phyloP scores from a whole-genome alignment of 306 rosid species.

The Erythrophleum fordii region DNA sequence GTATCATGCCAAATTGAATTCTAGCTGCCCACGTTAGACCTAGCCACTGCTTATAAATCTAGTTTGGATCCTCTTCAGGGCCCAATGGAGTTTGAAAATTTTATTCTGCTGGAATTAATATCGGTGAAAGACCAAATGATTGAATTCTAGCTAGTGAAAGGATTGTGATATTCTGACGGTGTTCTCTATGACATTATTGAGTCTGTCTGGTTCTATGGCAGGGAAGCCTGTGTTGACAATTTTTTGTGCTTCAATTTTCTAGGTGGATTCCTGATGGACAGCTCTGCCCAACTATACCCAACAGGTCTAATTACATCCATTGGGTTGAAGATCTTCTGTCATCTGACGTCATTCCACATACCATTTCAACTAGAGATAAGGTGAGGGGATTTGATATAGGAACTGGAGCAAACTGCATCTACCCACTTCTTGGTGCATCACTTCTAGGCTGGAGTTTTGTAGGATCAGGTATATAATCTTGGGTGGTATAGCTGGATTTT shows the following conservation, averaged over 20 bases:
- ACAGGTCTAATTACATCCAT: slow-evolving; percentile 88
- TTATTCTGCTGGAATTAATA: not conserved
- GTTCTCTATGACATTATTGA: not conserved
- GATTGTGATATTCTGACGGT: not conserved
- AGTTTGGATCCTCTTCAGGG: not conserved
- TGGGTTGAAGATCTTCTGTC: slow-evolving; percentile 86
- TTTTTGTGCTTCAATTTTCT: slow-evolving; percentile 28
- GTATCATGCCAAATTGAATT: not conserved
- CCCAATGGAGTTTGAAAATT: not conserved
- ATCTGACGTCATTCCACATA: slow-evolving; percentile 60
- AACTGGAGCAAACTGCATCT: slow-evolving; percentile 92
- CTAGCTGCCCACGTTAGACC: not conserved
- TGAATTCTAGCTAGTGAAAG: not conserved
- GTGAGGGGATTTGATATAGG: slow-evolving; percentile 94
- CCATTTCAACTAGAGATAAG: slow-evolving; percentile 33
- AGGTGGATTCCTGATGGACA: slow-evolving; percentile 99
- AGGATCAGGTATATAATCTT: slow-evolving; percentile 68
- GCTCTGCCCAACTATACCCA: slow-evolving; percentile 90
- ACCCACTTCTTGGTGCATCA: slow-evolving; percentile 93
- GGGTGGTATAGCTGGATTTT: slow-evolving; percentile 8
- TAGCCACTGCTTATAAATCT: not conserved
- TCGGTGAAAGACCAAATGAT: not conserved
- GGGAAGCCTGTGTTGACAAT: slow-evolving; percentile 5
- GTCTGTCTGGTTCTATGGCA: slow-evolving; percentile 15
- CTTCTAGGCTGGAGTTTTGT: slow-evolving; percentile 89